These are phyloP conservation scores for Calonectria pseudoturangicola DNA, from an alignment of 2,329 filamentous ascomycete species.

Conservation along the genomic window DNA sequence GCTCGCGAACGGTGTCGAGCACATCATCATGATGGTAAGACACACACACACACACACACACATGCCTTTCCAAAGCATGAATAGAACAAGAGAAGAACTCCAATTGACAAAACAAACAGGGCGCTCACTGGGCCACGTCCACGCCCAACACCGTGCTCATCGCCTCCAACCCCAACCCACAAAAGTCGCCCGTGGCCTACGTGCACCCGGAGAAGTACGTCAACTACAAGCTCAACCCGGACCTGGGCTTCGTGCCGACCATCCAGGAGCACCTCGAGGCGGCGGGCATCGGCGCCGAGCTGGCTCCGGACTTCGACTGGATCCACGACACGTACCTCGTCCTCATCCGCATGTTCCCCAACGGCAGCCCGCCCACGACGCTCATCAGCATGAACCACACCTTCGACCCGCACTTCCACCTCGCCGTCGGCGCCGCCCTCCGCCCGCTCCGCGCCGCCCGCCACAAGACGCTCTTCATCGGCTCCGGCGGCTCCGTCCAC, in stretches of 20 bases:
- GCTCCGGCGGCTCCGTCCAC: conserved; percentile 78
- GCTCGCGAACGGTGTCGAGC: conserved; percentile 46
- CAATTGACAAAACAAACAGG: conserved; percentile 59
- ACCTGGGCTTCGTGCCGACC: conserved; percentile 63
- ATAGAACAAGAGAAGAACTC: too few relatives aligned
- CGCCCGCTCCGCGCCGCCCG: conserved; percentile 37
- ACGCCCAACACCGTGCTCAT: conserved; percentile 72
- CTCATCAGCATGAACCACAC: conserved; percentile 52
- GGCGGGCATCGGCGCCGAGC: conserved; percentile 32
- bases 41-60: background rate
- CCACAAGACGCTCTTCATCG: conserved; percentile 70
- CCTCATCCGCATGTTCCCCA: conserved; percentile 81
- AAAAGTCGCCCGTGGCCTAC: conserved; percentile 79
- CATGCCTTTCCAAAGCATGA: too few relatives aligned
- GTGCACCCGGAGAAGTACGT: conserved; percentile 80
- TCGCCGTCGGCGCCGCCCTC: conserved; percentile 45
- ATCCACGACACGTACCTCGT: conserved; percentile 84
- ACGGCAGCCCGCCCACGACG: conserved; percentile 78
- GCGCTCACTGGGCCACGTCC: conserved; percentile 78
- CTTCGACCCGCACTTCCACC: conserved; percentile 52
- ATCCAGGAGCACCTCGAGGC: conserved; percentile 30
- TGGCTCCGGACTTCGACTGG: conserved; percentile 75
- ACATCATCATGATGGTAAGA: conserved; percentile 49
- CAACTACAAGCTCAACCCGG: conserved; percentile 76
- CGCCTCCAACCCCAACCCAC: conserved; percentile 74